phyloP scores from a whole-genome alignment of 176 grass and related monocot genomes.

The Oryza meridionalis region DNA sequence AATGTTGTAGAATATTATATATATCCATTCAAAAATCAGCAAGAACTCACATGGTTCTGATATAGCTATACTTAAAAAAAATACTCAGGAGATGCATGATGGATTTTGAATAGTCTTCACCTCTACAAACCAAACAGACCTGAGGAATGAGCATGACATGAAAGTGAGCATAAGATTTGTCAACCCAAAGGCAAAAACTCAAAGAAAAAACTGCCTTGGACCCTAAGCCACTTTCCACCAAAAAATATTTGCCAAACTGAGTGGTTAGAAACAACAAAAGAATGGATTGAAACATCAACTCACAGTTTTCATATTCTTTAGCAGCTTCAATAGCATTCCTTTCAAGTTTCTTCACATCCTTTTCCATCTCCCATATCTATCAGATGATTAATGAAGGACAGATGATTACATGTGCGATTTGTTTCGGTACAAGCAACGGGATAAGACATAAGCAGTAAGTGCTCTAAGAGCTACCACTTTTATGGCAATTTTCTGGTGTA shows the following conservation, averaged over 20 bases:
- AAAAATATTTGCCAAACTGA: neutral
- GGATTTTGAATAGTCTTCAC: neutral
- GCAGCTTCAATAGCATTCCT: slow-evolving; percentile 66
- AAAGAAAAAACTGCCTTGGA: neutral
- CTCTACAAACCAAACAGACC: neutral
- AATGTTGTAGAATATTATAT: neutral
- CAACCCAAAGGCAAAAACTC: neutral
- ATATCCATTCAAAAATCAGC: neutral
- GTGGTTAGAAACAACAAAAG: slow-evolving; percentile 4
- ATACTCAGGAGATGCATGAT: neutral
- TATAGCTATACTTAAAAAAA: neutral
- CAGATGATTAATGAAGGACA: slow-evolving; percentile 20
- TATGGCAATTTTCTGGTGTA: slow-evolving; percentile 1
- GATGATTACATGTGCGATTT: slow-evolving; percentile 10
- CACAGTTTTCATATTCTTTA: slow-evolving; percentile 65
- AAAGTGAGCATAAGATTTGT: neutral
- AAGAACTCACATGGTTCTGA: neutral
- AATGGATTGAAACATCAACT: slow-evolving; percentile 36
- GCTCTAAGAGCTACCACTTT: neutral
- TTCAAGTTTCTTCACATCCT: slow-evolving; percentile 70
- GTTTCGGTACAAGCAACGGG: slow-evolving; percentile 12
- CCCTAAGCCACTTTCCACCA: slow-evolving; percentile 1
- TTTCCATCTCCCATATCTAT: slow-evolving; percentile 92
- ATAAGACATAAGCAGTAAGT: slow-evolving; percentile 7
- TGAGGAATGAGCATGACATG: neutral